These are phyloP conservation scores for Hypoxylon sp. DNA, from an alignment of 2,329 filamentous ascomycete genomes.

Conservation along the genomic window DNA sequence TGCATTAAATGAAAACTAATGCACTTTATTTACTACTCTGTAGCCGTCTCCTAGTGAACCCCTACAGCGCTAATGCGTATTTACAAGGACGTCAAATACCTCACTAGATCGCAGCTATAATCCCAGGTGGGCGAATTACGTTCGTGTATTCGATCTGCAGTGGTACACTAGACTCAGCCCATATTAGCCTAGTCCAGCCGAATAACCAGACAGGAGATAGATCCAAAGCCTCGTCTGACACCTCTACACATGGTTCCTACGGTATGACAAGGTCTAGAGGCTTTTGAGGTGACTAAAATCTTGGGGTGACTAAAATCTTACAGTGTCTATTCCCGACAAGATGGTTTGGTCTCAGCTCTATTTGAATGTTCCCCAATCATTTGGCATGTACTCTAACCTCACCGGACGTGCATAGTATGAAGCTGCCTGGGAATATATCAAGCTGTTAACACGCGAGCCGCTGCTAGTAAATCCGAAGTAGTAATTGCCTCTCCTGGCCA, in stretches of 20 bases:
- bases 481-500: slow-evolving; percentile 1
- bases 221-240: slow-evolving; percentile 28
- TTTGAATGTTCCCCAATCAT: not conserved
- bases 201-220: slow-evolving; percentile 21
- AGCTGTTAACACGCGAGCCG: slow-evolving; percentile 10
- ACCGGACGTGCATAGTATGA: not conserved
- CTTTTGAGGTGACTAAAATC: slow-evolving; percentile 6
- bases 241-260: slow-evolving; percentile 16
- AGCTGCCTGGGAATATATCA: slow-evolving; percentile 17
- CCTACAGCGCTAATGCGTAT: slow-evolving; percentile 17
- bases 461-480: slow-evolving; percentile 16
- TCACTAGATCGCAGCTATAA: slow-evolving; percentile 4
- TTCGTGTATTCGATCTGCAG: slow-evolving; percentile 12
- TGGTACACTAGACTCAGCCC: slow-evolving; percentile 15
- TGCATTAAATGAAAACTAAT: slow-evolving; percentile 27
- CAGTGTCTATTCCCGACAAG: slow-evolving; percentile 20
- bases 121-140: slow-evolving; percentile 24
- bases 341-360: slow-evolving; percentile 31
- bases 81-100: slow-evolving; percentile 15
- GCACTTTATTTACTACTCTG: slow-evolving; percentile 13
- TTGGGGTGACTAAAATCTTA: slow-evolving; percentile 30
- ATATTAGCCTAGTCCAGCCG: slow-evolving; percentile 17
- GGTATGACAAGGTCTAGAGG: slow-evolving; percentile 1
- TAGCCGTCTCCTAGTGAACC: slow-evolving; percentile 2
- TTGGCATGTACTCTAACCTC: slow-evolving; percentile 3